Evolutionary conservation across 257 asterid genomes (phyloP), one percentile per base, ranked within the genome.

Genomic region (Solanum clarkiae): DNA sequence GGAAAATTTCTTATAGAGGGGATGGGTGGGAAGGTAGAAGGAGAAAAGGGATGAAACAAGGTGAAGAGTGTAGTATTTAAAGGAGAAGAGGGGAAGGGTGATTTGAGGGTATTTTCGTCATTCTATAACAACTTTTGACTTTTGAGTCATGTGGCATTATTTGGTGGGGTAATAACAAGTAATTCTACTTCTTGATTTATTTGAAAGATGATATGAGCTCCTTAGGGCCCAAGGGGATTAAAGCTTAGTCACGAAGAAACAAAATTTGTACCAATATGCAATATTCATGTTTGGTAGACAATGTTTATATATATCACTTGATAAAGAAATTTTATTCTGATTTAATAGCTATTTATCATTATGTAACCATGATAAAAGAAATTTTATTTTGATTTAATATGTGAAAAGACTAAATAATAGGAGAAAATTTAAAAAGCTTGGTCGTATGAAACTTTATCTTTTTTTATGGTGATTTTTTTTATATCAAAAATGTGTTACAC

Each of bases 231-330:
- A 69, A 44, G 3, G 7, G 56, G 66, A 9, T 68, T 84, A 84
- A 91, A 86, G 94, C 98, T 93, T 95, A 90, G 90, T 90, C 93
- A 89, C 80, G 97, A 95, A 94, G 98, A 90, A 94, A 92, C 89
- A 88, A 80, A 32, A 32, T 32, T 32, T 32, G 3, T 29, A 29
- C 36, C 36, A 32, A 32, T 32, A 32, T 32, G 36, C 36, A 32
- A 32, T 32, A 32, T 32, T 32, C 36, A 32, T 32, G 36, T 32
- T 32, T 32, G 36, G 36, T 32, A 32, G 36, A 32, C 36, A 32
- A 32, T 32, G 4, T 32, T 32, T 32, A 32, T 32, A 32, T 32
- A 32, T 32, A 32, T 32, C 36, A 32, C 36, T 32, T 32, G 36
- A 32, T 32, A 6, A n/a, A 72, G 11, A 44, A 5, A 72, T n/a